Evolutionary conservation across 352 stramenopile species (phyloP).

Genomic region (Phytophthora chlamydospora): DNA sequence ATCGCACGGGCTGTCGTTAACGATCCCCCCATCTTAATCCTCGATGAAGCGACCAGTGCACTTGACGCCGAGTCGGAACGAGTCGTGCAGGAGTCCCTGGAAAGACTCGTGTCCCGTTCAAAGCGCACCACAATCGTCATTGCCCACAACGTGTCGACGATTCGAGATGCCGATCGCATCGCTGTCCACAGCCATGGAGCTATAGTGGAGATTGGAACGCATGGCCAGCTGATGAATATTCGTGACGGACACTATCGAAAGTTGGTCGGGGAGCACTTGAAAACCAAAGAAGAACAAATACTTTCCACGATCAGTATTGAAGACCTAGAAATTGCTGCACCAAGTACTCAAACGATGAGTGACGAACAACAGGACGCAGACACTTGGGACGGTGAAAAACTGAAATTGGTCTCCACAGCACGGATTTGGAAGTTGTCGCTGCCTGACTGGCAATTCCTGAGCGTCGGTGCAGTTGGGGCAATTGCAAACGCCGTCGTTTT

Average conservation of each 20-base stretch:
- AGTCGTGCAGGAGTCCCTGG: conserved; percentile 91
- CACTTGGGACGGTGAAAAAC: not conserved
- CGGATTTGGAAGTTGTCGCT: conserved; percentile 45
- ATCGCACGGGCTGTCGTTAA: conserved; percentile 92
- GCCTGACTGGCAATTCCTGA: conserved; percentile 35
- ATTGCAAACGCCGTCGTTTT: conserved; percentile 42
- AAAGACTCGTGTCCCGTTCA: conserved; percentile 51
- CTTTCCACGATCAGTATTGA: not conserved
- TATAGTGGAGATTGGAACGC: conserved; percentile 68
- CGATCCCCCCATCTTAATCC: conserved; percentile 80
- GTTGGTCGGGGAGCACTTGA: conserved; percentile 14
- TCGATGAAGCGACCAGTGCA: conserved; percentile 33
- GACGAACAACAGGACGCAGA: not conserved
- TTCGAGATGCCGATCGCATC: conserved; percentile 81
- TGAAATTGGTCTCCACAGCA: conserved; percentile 24
- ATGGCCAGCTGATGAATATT: conserved; percentile 65
- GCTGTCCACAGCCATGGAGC: conserved; percentile 62
- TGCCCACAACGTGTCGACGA: conserved; percentile 81
- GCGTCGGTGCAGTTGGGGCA: conserved; percentile 26
- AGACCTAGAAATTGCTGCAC: not conserved
- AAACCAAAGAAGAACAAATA: too few relatives aligned
- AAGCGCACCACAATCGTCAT: conserved; percentile 87
- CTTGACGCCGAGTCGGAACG: conserved; percentile 78
- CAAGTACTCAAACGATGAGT: not conserved
- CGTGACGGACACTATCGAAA: conserved; percentile 10